These are phyloP conservation scores for Lactarius trivialis DNA, from an alignment of 768 basidiomycete species.

Conservation along the genomic window DNA sequence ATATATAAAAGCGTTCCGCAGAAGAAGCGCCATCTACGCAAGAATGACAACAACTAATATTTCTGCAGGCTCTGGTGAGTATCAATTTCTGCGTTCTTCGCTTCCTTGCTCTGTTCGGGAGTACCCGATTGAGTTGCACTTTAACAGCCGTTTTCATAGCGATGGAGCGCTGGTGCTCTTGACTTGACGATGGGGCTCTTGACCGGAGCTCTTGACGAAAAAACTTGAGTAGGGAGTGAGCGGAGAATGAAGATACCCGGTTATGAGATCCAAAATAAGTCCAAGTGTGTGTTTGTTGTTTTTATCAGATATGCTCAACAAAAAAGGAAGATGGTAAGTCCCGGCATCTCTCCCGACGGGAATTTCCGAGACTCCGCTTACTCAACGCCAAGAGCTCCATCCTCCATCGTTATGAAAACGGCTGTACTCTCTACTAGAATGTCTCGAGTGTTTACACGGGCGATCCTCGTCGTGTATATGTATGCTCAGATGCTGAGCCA, in stretches of 20 bases:
- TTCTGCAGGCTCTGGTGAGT: slow-evolving; percentile 1
- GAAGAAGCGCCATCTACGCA: not conserved
- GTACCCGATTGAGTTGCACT: slow-evolving; percentile 1
- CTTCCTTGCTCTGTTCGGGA: not conserved
- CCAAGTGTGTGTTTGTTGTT: not conserved
- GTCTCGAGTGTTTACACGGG: not conserved
- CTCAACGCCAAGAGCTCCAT: no score
- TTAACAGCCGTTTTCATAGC: not conserved
- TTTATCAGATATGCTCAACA: not conserved
- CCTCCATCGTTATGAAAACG: no score
- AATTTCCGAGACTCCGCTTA: no score
- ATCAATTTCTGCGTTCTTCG: not conserved
- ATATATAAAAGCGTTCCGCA: not conserved
- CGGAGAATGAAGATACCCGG: not conserved
- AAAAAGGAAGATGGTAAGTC: not conserved
- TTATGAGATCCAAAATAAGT: not conserved
- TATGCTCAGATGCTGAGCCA: slow-evolving; percentile 4
- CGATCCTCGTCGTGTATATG: not conserved
- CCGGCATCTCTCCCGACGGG: no score
- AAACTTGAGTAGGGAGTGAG: not conserved
- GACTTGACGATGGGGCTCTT: not conserved
- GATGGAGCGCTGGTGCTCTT: no score
- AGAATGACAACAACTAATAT: not conserved
- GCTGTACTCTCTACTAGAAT: no score
- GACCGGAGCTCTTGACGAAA: no score